Evolutionary conservation across 495 filamentous ascomycete species (phyloP), one percentile per base, ranked within the genome.

Genomic region (Talaromyces stipitatus): DNA sequence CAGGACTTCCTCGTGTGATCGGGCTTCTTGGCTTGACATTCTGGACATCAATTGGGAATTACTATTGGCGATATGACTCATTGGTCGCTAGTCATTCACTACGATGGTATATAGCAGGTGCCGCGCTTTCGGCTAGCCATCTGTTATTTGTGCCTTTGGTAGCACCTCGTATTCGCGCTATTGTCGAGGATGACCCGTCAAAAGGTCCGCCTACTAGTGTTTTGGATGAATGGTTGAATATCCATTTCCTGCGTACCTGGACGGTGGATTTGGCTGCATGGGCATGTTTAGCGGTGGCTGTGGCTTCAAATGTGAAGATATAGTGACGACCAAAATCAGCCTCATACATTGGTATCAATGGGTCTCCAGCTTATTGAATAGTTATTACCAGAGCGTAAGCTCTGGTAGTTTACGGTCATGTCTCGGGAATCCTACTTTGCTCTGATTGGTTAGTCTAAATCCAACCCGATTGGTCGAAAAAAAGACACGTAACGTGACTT

Each of bases 71-170:
- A 14, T 22, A 43, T 16, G 14, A 24, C 24, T 43, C 53, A 22
- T 29, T 55, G 26, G 38, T 29, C 50, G 16, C 20, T 51, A 24
- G 33, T 55, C 6, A 24, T 11, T 30, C 28, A 30, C 12, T 54
- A 47, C 8, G 27, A 51, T 14, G 56, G 51, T 16, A 50, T 58
- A 28, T 58, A 50, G 55, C 58, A 60, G 20, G 12, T 47, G 20
- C 54, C 20, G 11, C 50, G 16, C 47, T 58, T 6, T 58, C 65
- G 2, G 28, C 62, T n/a, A 58, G 63, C 23, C 65, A 68, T 46
- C 47, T 68, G 33, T 6, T 55, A 6, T 66, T 68, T 38, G 61
- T 62, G 26, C 63, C 61, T 11, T 58, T 60, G 55, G 61, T 65
- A 0, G 63, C 58, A 1, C 57, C 58, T 4, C 58, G 53, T 0